Evolutionary conservation across 805 yeast species (phyloP).

Genomic region (Saccharomycopsis synnaedendra): DNA sequence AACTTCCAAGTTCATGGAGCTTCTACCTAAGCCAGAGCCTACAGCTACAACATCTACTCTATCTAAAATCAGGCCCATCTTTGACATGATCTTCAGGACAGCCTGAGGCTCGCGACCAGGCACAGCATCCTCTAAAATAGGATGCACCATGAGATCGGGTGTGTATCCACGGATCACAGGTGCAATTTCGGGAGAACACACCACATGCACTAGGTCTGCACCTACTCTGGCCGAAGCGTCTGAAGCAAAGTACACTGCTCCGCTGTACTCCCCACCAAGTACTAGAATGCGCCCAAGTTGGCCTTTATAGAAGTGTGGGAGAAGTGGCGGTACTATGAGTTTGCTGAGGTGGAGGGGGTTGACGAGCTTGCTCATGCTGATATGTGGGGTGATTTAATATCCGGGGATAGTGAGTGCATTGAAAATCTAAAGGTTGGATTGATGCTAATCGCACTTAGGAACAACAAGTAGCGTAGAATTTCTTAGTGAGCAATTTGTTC

Average conservation of each 20-base stretch:
- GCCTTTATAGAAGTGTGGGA: constrained; percentile 71
- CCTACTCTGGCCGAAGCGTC: constrained; percentile 79
- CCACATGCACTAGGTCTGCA: constrained; percentile 77
- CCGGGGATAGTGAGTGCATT: no score
- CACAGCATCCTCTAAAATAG: constrained; percentile 40
- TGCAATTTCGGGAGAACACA: constrained; percentile 78
- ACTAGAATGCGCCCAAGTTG: constrained; percentile 81
- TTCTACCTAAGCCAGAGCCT: constrained; percentile 94
- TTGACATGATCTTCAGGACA: constrained; percentile 40
- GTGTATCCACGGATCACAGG: constrained; percentile 75
- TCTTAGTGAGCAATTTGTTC: no score
- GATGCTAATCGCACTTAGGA: no score
- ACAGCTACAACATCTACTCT: constrained; percentile 74
- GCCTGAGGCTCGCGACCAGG: constrained; percentile 21
- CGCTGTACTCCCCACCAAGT: constrained; percentile 92
- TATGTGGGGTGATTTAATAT: no score
- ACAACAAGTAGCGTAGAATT: no score
- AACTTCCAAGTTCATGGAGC: constrained; percentile 49
- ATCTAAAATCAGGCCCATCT: constrained; percentile 41
- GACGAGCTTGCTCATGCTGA: background rate
- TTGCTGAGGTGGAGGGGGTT: background rate
- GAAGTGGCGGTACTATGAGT: constrained; percentile 61
- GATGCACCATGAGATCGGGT: constrained; percentile 95
- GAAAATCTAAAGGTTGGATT: no score
- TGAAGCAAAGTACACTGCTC: constrained; percentile 90